Conservation (phyloP, 768 basidiomycete genomes). For the Agrocybe chaxingu region DNA sequence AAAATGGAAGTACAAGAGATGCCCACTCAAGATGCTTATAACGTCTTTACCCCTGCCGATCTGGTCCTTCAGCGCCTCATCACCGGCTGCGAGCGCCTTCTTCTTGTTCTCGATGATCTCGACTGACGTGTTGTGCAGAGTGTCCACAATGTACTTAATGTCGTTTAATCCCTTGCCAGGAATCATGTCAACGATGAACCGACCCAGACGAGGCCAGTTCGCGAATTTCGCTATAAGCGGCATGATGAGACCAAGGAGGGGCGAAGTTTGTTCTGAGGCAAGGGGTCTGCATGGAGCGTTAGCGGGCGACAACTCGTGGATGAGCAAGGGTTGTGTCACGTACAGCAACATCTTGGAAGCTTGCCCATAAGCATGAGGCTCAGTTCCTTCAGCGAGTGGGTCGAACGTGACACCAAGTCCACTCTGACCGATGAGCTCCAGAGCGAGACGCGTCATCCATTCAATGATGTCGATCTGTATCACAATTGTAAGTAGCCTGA, state of each 20-base stretch:
- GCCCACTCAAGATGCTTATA: constrained; percentile 42
- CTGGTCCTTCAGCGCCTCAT: constrained; percentile 27
- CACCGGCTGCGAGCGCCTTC: constrained; percentile 29
- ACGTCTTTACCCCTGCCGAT: constrained; percentile 42
- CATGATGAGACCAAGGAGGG: constrained; percentile 13
- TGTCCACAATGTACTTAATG: constrained; percentile 28
- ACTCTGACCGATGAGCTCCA: constrained; percentile 49
- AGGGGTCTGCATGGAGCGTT: constrained; percentile 10
- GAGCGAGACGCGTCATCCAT: constrained; percentile 42
- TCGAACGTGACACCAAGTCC: constrained; percentile 45
- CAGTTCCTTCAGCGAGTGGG: constrained; percentile 28
- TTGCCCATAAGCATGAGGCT: constrained; percentile 26
- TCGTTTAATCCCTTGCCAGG: constrained; percentile 27
- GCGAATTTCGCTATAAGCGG: constrained; percentile 19
- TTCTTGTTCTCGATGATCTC: constrained; percentile 37
- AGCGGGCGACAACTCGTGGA: neutral
- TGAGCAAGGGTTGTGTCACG: constrained; percentile 2
- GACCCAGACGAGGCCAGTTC: constrained; percentile 25
- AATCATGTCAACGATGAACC: constrained; percentile 28
- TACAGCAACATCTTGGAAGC: constrained; percentile 29
- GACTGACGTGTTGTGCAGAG: constrained; percentile 30
- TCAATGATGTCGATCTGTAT: constrained; percentile 30
- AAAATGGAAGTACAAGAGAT: neutral
- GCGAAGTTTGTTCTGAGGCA: constrained; percentile 3
- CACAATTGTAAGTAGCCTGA: neutral